phyloP scores from a whole-genome alignment of 495 filamentous ascomycete genomes.

The Xylaria nigripes region DNA sequence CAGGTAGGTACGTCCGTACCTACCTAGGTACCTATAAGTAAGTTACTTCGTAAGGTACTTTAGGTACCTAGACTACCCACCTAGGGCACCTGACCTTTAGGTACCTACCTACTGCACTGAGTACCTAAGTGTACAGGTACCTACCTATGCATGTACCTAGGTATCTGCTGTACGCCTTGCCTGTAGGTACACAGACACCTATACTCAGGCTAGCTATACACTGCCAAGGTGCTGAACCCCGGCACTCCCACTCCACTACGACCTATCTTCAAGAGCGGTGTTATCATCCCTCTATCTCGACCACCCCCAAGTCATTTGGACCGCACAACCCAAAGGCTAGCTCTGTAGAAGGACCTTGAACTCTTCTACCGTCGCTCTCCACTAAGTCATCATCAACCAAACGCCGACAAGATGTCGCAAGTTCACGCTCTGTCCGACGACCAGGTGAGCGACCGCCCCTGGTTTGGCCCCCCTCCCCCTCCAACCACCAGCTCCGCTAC shows the following conservation, averaged over 20 bases:
- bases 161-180: not conserved
- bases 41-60: too few relatives aligned
- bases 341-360: not conserved
- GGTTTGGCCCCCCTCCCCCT: not conserved
- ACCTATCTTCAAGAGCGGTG: not conserved
- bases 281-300: slow-evolving; percentile 1
- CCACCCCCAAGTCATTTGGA: not conserved
- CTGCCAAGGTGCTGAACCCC: slow-evolving; percentile 9
- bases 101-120: too few relatives aligned
- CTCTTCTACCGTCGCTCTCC: not conserved
- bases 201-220: not conserved
- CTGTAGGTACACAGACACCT: not conserved
- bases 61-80: too few relatives aligned
- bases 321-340: not conserved
- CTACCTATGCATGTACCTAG: not conserved
- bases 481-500: not conserved
- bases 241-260: slow-evolving; percentile 3
- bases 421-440: slow-evolving; percentile 92
- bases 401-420: slow-evolving; percentile 69
- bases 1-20: not conserved
- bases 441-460: slow-evolving; percentile 53
- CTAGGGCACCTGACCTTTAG: too few relatives aligned
- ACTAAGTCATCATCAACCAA: slow-evolving; percentile 12
- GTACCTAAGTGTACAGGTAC: too few relatives aligned
- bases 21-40: too few relatives aligned